Evolutionary conservation across 2,329 filamentous ascomycete species (phyloP).

Genomic region (Aureobasidium pullulans): DNA sequence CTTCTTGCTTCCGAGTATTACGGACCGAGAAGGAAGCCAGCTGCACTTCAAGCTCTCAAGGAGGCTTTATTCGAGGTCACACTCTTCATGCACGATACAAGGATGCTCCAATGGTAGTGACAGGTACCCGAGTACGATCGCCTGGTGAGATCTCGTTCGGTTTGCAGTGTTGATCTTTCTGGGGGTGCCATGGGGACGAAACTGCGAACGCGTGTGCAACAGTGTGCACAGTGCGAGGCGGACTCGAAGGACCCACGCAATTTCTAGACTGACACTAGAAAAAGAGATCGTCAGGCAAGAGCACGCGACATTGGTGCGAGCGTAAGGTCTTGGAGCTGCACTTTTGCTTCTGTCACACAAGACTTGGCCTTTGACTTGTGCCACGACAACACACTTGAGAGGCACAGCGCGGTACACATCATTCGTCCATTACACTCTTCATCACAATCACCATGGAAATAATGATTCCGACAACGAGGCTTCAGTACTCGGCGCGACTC

Average conservation of each 20-base stretch:
- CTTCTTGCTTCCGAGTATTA: background rate
- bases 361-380: background rate
- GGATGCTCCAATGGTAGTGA: background rate
- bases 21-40: background rate
- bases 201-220: background rate
- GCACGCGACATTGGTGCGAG: background rate
- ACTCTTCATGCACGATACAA: background rate
- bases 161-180: background rate
- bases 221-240: background rate
- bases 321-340: background rate
- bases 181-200: conserved; percentile 1
- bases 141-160: background rate
- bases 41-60: background rate
- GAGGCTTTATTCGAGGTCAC: background rate
- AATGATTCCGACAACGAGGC: background rate
- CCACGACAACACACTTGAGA: background rate
- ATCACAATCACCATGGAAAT: background rate
- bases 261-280: conserved; percentile 10
- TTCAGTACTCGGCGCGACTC: conserved; percentile 7
- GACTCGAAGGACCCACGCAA: background rate
- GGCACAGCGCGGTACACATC: background rate
- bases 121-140: background rate
- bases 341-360: background rate
- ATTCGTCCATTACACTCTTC: background rate
- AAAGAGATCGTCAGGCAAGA: background rate